Evolutionary conservation across 257 asterid species (phyloP).

Genomic region (Dorcoceras hygrometricum): DNA sequence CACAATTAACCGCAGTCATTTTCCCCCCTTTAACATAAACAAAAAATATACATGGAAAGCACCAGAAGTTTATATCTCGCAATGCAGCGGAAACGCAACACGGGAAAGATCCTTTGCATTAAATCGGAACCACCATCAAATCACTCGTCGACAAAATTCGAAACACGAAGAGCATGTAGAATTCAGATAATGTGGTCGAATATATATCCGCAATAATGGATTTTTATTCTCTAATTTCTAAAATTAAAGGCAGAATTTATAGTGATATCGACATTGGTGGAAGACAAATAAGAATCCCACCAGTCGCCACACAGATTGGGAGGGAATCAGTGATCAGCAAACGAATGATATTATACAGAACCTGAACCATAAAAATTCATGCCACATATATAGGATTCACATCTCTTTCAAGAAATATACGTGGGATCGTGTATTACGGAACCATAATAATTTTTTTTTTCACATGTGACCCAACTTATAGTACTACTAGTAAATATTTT

Average conservation of each 20-base stretch:
- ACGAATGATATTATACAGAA: background rate
- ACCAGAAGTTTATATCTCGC: no score
- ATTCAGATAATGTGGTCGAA: background rate
- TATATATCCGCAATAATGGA: background rate
- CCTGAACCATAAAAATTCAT: background rate
- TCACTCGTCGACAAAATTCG: background rate
- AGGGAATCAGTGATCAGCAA: background rate
- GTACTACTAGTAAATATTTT: no score
- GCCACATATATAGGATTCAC: background rate
- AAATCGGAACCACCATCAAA: background rate
- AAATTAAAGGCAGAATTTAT: no score
- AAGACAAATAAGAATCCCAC: background rate
- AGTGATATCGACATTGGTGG: background rate
- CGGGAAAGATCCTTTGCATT: background rate
- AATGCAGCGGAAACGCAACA: background rate
- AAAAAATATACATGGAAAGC: background rate
- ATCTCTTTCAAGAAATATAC: no score
- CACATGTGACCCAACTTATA: no score
- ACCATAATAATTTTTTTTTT: no score
- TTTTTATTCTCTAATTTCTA: no score
- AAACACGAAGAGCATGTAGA: background rate
- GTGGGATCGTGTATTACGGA: background rate
- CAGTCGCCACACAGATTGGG: background rate
- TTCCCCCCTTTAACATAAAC: slow-evolving; percentile 13
- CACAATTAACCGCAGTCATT: slow-evolving; percentile 45